These are phyloP conservation scores for Leccinum ponderosum DNA, from an alignment of 1,284 basidiomycete species.

Conservation along the genomic window DNA sequence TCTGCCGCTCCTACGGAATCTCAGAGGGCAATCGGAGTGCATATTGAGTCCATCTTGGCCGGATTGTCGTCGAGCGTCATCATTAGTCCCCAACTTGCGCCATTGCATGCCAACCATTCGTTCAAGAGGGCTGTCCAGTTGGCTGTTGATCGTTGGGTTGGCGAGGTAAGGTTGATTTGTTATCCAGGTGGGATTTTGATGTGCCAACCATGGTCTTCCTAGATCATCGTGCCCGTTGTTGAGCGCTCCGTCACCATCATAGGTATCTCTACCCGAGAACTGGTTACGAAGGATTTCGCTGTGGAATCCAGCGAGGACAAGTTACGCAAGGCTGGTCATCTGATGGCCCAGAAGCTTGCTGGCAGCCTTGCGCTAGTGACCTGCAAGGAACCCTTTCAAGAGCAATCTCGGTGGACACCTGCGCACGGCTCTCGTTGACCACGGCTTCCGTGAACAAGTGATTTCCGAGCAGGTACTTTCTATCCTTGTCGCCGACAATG, in stretches of 20 bases:
- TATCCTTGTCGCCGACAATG: slow-evolving; percentile 89
- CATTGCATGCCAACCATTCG: slow-evolving; percentile 74
- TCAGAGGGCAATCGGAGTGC: slow-evolving; percentile 63
- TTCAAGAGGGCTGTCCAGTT: slow-evolving; percentile 93
- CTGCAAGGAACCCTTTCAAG: slow-evolving; percentile 96
- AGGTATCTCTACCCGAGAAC: slow-evolving; percentile 95
- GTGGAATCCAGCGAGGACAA: slow-evolving; percentile 92
- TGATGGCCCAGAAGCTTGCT: slow-evolving; percentile 98
- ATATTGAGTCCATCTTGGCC: slow-evolving; percentile 80
- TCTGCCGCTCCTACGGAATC: slow-evolving; percentile 55
- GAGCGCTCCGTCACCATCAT: slow-evolving; percentile 99
- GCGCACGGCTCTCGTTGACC: slow-evolving; percentile 54
- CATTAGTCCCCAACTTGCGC: slow-evolving; percentile 73
- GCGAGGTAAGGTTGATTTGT: slow-evolving; percentile 63
- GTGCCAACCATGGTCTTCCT: slow-evolving; percentile 3
- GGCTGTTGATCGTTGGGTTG: slow-evolving; percentile 92
- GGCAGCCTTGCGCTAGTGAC: slow-evolving; percentile 55
- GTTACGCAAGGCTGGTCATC: slow-evolving; percentile 88
- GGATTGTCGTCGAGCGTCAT: slow-evolving; percentile 74
- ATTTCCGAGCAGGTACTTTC: slow-evolving; percentile 72
- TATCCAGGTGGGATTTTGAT: neutral
- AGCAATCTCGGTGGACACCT: slow-evolving; percentile 88
- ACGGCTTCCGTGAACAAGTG: slow-evolving; percentile 84
- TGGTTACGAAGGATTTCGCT: slow-evolving; percentile 96
- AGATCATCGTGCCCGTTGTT: slow-evolving; percentile 98